A percentile compares a stretch with the other conserved stretches of the same genome.
Evolutionary conservation across 768 basidiomycete genomes (phyloP).

Genomic region (Daedalea quercina): DNA sequence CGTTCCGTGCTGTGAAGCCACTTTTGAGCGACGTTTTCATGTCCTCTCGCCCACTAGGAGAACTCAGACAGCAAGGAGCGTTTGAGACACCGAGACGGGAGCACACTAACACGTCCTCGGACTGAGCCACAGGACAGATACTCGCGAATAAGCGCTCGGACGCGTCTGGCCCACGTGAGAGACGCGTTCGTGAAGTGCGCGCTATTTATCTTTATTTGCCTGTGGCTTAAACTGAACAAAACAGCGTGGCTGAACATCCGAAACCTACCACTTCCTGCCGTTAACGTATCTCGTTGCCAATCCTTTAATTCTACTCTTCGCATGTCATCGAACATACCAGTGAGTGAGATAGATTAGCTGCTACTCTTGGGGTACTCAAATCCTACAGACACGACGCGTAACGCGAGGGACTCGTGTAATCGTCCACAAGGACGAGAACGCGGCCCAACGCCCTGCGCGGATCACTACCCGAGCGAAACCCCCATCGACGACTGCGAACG

Average conservation of each 20-base stretch:
- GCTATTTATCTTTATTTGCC: slow-evolving; percentile 22
- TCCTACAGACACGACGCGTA: slow-evolving; percentile 53
- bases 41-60: neutral
- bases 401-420: slow-evolving; percentile 45
- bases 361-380: neutral
- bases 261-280: neutral
- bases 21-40: neutral
- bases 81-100: too few species aligned
- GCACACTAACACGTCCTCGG: too few species aligned
- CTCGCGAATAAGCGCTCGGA: neutral
- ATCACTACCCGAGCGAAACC: slow-evolving; percentile 58
- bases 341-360: slow-evolving; percentile 17
- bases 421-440: slow-evolving; percentile 63
- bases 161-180: slow-evolving; percentile 17
- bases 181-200: slow-evolving; percentile 16
- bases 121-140: too few species aligned
- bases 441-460: slow-evolving; percentile 55
- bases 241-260: slow-evolving; percentile 11
- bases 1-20: neutral
- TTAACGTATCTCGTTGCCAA: neutral
- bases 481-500: slow-evolving; percentile 34
- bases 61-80: too few species aligned
- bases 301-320: slow-evolving; percentile 2
- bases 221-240: slow-evolving; percentile 25
- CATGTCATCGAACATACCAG: slow-evolving; percentile 42